A percentile compares a stretch with the other conserved stretches of the same genome.
Conservation (phyloP, 768 basidiomycete species). For the Rhodotorula diobovata region DNA sequence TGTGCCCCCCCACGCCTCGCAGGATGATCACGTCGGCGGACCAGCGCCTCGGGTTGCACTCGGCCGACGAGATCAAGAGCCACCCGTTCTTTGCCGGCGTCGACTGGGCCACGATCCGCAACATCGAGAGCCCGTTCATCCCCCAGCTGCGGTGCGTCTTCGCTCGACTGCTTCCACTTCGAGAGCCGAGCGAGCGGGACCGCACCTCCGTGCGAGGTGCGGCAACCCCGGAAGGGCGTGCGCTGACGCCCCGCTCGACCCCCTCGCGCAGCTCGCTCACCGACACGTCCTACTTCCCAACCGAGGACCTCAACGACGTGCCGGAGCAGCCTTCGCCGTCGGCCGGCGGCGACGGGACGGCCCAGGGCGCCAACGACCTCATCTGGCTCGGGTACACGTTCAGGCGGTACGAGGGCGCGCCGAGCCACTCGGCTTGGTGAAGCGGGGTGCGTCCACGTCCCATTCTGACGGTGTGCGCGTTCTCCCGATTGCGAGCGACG, state of each 20-base stretch:
- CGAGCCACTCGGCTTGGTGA: conserved; percentile 1
- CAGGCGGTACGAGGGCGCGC: conserved; percentile 8
- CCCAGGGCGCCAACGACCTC: conserved; percentile 46
- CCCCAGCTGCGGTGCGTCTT: conserved; percentile 60
- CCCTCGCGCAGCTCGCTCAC: conserved; percentile 41
- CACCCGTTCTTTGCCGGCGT: conserved; percentile 93
- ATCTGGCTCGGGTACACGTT: conserved; percentile 35
- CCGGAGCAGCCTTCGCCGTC: conserved; percentile 47
- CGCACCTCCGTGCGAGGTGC: no score
- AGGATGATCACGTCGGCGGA: conserved; percentile 77
- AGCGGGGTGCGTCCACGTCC: not conserved
- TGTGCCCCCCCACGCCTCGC: no score
- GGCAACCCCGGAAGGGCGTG: not conserved
- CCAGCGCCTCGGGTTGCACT: conserved; percentile 56
- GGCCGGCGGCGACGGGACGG: conserved; percentile 18
- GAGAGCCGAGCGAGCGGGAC: no score
- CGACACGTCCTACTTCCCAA: conserved; percentile 52
- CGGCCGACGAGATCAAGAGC: conserved; percentile 77
- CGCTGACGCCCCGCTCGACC: not conserved
- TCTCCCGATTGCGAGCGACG: no score
- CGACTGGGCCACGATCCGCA: conserved; percentile 80
- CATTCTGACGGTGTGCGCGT: no score
- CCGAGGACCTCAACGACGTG: conserved; percentile 52
- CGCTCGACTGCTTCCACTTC: not conserved
- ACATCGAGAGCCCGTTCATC: conserved; percentile 93